Evolutionary conservation across 345 rosid genomes (phyloP).

Genomic region (Bretschneidera sinensis): DNA sequence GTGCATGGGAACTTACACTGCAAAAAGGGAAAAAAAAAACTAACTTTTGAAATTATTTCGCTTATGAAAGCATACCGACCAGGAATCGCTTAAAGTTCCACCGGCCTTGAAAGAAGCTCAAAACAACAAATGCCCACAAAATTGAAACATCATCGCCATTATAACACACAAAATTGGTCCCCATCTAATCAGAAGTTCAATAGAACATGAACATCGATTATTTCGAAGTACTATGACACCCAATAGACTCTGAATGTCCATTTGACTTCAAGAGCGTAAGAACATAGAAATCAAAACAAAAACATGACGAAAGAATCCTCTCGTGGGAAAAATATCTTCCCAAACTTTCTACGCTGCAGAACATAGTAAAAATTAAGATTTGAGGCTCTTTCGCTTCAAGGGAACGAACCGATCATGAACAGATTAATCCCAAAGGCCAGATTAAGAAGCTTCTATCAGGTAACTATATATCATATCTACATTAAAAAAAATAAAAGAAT

Average conservation of each 20-base stretch:
- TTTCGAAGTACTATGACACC: no score
- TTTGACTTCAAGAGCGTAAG: no score
- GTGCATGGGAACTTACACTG: no score
- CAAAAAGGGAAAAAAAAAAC: not conserved
- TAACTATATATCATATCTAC: not conserved
- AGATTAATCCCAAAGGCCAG: conserved; percentile 28
- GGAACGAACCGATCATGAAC: conserved; percentile 48
- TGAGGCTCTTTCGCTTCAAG: conserved; percentile 38
- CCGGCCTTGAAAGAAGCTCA: not conserved
- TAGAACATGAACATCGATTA: no score
- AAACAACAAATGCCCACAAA: no score
- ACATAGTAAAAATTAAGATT: conserved; percentile 1
- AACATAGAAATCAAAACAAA: not conserved
- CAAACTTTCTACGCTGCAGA: conserved; percentile 33
- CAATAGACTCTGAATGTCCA: no score
- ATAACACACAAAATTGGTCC: not conserved
- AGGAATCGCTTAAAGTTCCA: not conserved
- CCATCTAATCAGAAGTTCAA: no score
- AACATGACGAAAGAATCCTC: not conserved
- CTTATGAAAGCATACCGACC: not conserved
- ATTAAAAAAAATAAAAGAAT: not conserved
- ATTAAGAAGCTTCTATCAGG: conserved; percentile 36
- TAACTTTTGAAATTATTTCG: not conserved
- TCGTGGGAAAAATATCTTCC: conserved; percentile 4
- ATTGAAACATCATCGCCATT: not conserved